Percentiles rank a stretch among this genome's conserved stretches.
Evolutionary conservation across 2,329 filamentous ascomycete species (phyloP).

Genomic region (Cytospora paraplurivora): DNA sequence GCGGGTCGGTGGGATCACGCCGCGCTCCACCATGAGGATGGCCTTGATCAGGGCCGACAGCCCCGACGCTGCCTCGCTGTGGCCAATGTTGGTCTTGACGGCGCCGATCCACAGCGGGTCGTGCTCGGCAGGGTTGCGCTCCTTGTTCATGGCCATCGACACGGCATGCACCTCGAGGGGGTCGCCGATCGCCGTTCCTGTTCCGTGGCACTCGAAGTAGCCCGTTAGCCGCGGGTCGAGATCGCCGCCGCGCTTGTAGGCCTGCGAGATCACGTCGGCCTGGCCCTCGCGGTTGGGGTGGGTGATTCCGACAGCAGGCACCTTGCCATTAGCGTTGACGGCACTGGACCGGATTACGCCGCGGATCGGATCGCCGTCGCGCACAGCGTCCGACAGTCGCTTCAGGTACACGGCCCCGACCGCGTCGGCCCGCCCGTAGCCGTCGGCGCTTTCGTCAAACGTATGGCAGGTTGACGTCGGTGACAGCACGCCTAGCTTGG

Average conservation of each 20-base stretch:
- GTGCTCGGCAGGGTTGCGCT: conserved; percentile 17
- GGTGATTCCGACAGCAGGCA: conserved; percentile 44
- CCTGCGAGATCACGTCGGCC: conserved; percentile 37
- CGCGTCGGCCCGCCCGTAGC: conserved; percentile 64
- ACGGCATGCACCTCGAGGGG: conserved; percentile 37
- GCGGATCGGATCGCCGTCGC: conserved; percentile 58
- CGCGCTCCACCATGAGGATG: conserved; percentile 45
- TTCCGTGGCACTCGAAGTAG: conserved; percentile 42
- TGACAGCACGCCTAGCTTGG: conserved; percentile 23
- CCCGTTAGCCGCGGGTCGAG: conserved; percentile 23
- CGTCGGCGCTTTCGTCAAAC: conserved; percentile 57
- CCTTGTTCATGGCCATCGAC: conserved; percentile 31
- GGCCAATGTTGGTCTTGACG: conserved; percentile 46
- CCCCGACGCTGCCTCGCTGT: conserved; percentile 48
- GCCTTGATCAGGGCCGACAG: conserved; percentile 48
- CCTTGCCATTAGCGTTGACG: conserved; percentile 57
- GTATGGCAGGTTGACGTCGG: conserved; percentile 47
- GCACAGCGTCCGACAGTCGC: conserved; percentile 54
- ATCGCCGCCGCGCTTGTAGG: conserved; percentile 33
- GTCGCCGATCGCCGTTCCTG: conserved; percentile 41
- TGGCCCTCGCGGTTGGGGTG: conserved; percentile 38
- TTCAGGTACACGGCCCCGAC: conserved; percentile 59
- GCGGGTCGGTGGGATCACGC: conserved; percentile 39
- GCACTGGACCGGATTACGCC: conserved; percentile 52
- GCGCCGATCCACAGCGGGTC: conserved; percentile 33